These are phyloP conservation scores for Schizophyllum amplum DNA, from an alignment of 1,284 basidiomycete species.

Conservation along the genomic window DNA sequence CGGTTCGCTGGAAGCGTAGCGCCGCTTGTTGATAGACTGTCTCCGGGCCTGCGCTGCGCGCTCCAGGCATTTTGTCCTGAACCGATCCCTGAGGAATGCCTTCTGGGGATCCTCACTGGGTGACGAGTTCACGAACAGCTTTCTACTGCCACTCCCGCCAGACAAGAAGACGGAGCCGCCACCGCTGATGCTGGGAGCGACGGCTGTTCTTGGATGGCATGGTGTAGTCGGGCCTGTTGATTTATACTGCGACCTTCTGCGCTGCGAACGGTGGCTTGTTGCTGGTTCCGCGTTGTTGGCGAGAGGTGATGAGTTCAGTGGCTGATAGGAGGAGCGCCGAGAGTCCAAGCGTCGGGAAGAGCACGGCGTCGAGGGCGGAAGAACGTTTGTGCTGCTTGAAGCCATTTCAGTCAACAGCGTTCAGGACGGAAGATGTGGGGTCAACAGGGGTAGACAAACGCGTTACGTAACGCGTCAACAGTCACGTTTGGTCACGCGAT, in stretches of 20 bases:
- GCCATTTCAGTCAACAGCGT: neutral
- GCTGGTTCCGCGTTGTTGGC: no score
- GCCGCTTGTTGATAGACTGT: neutral
- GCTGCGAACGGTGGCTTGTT: neutral
- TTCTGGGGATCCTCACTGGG: neutral
- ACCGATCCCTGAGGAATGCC: neutral
- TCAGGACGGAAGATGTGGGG: neutral
- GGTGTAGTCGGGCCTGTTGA: neutral
- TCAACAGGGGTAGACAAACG: neutral
- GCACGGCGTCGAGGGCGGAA: neutral
- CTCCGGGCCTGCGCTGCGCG: neutral
- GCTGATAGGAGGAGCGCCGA: neutral
- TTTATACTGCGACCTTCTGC: neutral
- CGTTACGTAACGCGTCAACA: neutral
- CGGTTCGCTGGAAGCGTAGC: neutral
- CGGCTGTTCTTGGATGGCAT: neutral
- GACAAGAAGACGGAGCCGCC: neutral
- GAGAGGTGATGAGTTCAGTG: neutral
- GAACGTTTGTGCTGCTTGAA: neutral
- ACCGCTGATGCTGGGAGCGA: neutral
- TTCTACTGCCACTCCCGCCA: neutral
- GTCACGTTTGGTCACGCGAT: no score
- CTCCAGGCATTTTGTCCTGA: neutral
- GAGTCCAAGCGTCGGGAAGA: neutral
- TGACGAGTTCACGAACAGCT: neutral